These are phyloP conservation scores for Tuber calosporum DNA, from an alignment of 495 filamentous ascomycete genomes.

Conservation along the genomic window DNA sequence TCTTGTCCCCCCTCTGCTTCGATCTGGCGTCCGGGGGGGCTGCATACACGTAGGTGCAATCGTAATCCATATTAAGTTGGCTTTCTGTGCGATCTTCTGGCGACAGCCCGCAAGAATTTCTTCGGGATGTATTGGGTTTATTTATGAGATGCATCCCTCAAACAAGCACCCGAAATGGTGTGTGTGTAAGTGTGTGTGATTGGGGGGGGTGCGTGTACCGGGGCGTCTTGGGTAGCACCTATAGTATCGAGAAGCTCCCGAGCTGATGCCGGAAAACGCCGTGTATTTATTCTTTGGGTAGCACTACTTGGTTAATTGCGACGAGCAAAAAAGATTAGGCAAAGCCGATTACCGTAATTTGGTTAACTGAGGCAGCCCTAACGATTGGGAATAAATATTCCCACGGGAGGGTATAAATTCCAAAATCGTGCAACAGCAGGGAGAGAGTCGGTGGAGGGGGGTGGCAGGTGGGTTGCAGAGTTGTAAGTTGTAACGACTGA, in stretches of 20 bases:
- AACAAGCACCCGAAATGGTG: background rate
- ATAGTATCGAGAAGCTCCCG: conserved; percentile 16
- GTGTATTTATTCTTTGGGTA: conserved; percentile 16
- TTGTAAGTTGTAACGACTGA: conserved; percentile 22
- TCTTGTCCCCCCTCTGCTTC: conserved; percentile 32
- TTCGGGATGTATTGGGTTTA: conserved; percentile 31
- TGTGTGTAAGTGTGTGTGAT: background rate
- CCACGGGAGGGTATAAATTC: conserved; percentile 29
- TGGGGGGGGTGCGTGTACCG: background rate
- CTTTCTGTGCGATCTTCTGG: conserved; percentile 26
- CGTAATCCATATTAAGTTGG: conserved; percentile 24
- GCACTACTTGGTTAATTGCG: conserved; percentile 24
- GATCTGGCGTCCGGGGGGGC: conserved; percentile 9
- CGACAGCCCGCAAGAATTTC: conserved; percentile 25
- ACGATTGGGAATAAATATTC: conserved; percentile 33
- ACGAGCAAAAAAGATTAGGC: conserved; percentile 10
- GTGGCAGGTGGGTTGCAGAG: too few species aligned
- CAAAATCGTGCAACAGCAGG: conserved; percentile 19
- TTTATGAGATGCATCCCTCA: conserved; percentile 35
- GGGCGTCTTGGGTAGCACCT: conserved; percentile 1
- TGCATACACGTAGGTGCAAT: conserved; percentile 29
- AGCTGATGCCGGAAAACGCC: conserved; percentile 17
- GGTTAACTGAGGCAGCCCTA: conserved; percentile 31
- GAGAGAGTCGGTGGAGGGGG: conserved; percentile 26
- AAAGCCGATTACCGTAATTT: conserved; percentile 34